These are phyloP conservation scores for Rhizopogon parksii DNA, from an alignment of 1,284 basidiomycete species.

Conservation along the genomic window DNA sequence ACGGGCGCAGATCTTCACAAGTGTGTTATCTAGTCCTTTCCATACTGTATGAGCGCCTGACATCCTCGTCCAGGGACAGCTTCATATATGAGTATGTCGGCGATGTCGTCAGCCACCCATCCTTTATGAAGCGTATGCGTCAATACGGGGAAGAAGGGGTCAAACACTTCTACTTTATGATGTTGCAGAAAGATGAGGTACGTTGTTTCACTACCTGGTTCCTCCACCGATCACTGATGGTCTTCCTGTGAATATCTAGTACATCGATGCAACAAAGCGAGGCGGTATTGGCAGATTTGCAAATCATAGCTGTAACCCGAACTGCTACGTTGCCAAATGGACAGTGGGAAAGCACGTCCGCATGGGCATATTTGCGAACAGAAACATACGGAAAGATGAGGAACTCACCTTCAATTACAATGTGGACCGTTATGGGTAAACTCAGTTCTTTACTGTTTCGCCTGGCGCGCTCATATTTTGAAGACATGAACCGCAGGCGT, in stretches of 20 bases:
- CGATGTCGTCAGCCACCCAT: constrained; percentile 85
- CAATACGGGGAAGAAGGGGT: constrained; percentile 92
- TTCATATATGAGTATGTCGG: constrained; percentile 99
- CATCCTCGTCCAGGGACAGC: constrained; percentile 52
- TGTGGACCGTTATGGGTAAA: constrained; percentile 96
- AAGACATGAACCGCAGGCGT: constrained; percentile 92
- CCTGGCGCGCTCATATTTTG: constrained; percentile 1
- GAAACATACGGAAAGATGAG: constrained; percentile 76
- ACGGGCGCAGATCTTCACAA: constrained; percentile 64
- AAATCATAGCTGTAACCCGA: constrained; percentile 97
- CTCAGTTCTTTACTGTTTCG: constrained; percentile 12
- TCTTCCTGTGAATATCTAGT: constrained; percentile 41
- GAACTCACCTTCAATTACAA: constrained; percentile 99
- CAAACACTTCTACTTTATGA: constrained; percentile 99
- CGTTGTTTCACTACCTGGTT: constrained; percentile 17
- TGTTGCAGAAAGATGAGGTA: constrained; percentile 96
- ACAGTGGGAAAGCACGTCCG: constrained; percentile 86
- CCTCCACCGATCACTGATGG: constrained; percentile 2
- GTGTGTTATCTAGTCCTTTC: constrained; percentile 42
- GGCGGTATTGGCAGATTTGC: constrained; percentile 96
- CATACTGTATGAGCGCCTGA: not conserved
- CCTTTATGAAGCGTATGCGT: constrained; percentile 91
- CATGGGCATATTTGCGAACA: constrained; percentile 97
- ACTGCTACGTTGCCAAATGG: constrained; percentile 99
- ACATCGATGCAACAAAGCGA: constrained; percentile 96